Conservation (phyloP, 2,329 filamentous ascomycete genomes). For the Hysterium pulicare region DNA sequence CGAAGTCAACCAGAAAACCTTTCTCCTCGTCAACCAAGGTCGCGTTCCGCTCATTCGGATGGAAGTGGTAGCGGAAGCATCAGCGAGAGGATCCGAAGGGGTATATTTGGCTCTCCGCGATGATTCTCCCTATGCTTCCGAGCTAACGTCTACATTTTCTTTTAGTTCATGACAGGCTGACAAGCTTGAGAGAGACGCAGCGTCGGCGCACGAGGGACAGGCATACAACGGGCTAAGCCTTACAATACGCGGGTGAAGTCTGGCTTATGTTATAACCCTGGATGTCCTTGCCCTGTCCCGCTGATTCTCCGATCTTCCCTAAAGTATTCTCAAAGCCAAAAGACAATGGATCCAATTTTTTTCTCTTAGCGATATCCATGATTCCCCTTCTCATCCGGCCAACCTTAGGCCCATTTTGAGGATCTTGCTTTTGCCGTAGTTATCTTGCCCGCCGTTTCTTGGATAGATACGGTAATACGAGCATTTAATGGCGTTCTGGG, state of each 20-base stretch:
- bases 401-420: neutral
- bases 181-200: conserved; percentile 4
- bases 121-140: conserved; percentile 9
- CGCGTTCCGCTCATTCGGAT: conserved; percentile 3
- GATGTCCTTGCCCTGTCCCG: no score
- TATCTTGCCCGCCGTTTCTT: neutral
- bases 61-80: conserved; percentile 15
- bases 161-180: conserved; percentile 2
- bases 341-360: no score
- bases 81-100: conserved; percentile 29
- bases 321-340: no score
- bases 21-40: neutral
- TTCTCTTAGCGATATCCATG: neutral
- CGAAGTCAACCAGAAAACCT: conserved; percentile 4
- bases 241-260: neutral
- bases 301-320: no score
- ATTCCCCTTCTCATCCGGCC: neutral
- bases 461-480: no score
- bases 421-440: neutral
- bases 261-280: no score
- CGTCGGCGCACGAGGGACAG: neutral
- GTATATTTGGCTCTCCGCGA: conserved; percentile 29
- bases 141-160: no score
- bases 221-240: neutral
- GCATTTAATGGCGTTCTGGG: neutral